Percentiles rank a stretch among this genome's conserved stretches.
Conservation (phyloP, 495 filamentous ascomycete genomes). For the Astrothelium macrocarpum region DNA sequence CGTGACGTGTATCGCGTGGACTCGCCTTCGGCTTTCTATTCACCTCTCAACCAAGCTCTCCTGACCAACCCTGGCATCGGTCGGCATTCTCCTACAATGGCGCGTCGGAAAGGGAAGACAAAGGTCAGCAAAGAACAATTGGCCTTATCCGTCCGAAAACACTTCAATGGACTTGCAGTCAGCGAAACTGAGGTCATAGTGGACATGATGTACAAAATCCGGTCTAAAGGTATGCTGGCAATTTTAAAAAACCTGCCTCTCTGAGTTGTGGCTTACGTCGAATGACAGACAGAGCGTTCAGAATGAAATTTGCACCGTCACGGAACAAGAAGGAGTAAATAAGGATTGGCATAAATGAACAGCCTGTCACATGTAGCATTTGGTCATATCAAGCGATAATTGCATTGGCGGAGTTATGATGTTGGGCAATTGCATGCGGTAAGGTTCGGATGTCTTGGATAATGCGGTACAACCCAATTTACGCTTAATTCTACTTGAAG, state of each 20-base stretch:
- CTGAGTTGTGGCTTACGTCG: background rate
- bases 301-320: conserved; percentile 36
- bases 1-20: conserved; percentile 65
- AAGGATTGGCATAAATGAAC: background rate
- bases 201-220: conserved; percentile 75
- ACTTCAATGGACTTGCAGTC: conserved; percentile 78
- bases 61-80: conserved; percentile 64
- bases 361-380: background rate
- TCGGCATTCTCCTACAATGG: conserved; percentile 63
- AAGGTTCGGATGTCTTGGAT: background rate
- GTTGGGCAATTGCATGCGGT: background rate
- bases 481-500: background rate
- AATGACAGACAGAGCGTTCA: conserved; percentile 37
- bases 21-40: conserved; percentile 59
- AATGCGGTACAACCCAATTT: background rate
- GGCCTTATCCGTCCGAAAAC: conserved; percentile 72
- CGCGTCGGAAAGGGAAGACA: conserved; percentile 47
- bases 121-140: conserved; percentile 69
- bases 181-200: conserved; percentile 84
- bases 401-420: background rate
- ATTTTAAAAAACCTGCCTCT: background rate
- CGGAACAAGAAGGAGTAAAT: conserved; percentile 15
- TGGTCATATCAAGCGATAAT: background rate
- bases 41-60: conserved; percentile 59
- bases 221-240: conserved; percentile 43